Evolutionary conservation across 306 rosid genomes (phyloP).

Genomic region (Calophaca sinica): DNA sequence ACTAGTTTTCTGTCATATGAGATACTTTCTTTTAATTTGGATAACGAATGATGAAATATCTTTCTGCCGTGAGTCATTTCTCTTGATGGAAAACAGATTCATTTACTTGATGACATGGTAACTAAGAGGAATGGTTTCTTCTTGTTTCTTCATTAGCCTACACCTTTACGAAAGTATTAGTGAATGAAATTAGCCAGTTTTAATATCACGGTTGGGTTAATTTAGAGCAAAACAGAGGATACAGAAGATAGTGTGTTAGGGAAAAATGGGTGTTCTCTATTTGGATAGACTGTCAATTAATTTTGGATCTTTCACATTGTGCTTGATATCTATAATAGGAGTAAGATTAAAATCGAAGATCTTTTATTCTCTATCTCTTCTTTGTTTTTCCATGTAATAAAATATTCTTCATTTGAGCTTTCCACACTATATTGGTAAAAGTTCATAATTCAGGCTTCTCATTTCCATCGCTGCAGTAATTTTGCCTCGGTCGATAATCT

Average conservation of each 20-base stretch:
- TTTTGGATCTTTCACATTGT: neutral
- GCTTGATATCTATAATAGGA: neutral
- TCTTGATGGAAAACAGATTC: neutral
- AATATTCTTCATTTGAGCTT: no score
- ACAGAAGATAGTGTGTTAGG: neutral
- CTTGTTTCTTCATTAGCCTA: neutral
- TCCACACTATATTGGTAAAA: neutral
- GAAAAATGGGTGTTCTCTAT: neutral
- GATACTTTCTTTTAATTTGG: neutral
- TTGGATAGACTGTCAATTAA: neutral
- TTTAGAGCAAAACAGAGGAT: no score
- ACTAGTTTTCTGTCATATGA: neutral
- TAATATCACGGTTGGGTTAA: neutral
- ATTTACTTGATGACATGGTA: slow-evolving; percentile 6
- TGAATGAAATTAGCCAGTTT: neutral
- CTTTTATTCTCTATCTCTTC: neutral
- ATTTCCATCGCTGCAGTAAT: neutral
- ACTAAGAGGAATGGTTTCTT: neutral
- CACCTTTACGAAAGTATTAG: neutral
- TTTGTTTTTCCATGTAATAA: no score
- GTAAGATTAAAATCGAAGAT: neutral
- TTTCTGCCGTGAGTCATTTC: slow-evolving; percentile 1
- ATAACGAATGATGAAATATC: neutral
- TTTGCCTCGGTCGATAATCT: neutral
- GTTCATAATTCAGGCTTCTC: neutral